Evolutionary conservation across 495 filamentous ascomycete genomes (phyloP), one percentile per base, ranked within the genome.

Genomic region (Aspergillus ellipticus): DNA sequence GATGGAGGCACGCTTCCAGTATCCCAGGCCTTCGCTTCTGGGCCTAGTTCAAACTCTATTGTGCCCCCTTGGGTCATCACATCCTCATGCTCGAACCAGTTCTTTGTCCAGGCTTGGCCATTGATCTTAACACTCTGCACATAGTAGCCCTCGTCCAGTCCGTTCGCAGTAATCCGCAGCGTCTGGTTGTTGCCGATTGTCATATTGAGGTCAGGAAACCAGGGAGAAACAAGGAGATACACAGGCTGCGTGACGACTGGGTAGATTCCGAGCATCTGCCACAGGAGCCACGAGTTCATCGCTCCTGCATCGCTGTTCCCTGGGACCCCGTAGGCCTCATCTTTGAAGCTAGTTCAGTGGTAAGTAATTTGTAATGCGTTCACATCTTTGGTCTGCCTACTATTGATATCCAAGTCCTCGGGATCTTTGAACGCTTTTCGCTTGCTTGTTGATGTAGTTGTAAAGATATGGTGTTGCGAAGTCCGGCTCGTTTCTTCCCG

Each of bases 221-320:
- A 86, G 0, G 85, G 84, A 10, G 81, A 82, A 0, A 73, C 79
- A 55, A 88, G 66, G 19, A 89, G 75, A 62, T 88, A 89, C 3
- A 81, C 83, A 0, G 84, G 82, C 62, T 86, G 82, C 1, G 80
- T 83, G 6, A 80, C 83, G 19, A 88, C 72, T 0, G 85, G 86
- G 61, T 86, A 89, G 15, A 89, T 77, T 0, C 85, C 85, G n/a
- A 89, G 72, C 74, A 88, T 85, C 51, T 82, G 83, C 85, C 84
- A 89, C 20, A 89, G 61, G 13, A 87, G 70, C 81, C 83, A 88
- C 13, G 76, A 79, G 64, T 88, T 83, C 83, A 89, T 87, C 8
- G 86, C 85, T 16, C 84, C 85, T 1, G 85, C 85, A 58, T 89
- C 85, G 45, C 77, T 83, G 66, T 89, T 88, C 0, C 86, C 85